Conservation (phyloP, 176 grass and related monocot genomes). For the Poa annua region DNA sequence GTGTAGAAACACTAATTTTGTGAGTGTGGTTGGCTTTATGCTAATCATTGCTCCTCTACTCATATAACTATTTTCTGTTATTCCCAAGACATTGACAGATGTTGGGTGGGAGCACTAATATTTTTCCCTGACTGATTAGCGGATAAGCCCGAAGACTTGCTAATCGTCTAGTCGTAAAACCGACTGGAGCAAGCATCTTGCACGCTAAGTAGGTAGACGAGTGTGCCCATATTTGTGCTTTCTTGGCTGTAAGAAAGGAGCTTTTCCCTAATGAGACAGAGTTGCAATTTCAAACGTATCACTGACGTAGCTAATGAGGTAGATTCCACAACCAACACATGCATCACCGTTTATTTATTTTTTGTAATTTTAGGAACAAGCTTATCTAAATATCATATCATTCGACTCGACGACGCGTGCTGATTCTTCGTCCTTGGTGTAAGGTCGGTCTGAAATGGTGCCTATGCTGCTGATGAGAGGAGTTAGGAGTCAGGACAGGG, state of each 20-base stretch:
- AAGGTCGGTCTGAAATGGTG: background rate
- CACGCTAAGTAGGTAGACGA: constrained; percentile 7
- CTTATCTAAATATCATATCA: background rate
- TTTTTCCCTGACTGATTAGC: constrained; percentile 25
- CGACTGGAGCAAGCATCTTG: constrained; percentile 37
- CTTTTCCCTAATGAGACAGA: background rate
- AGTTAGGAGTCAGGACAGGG: background rate
- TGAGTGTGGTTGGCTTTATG: constrained; percentile 46
- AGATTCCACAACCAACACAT: background rate
- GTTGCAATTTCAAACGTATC: constrained; percentile 34
- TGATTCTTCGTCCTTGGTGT: background rate
- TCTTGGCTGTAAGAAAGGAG: constrained; percentile 15
- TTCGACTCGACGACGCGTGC: background rate
- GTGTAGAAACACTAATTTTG: constrained; percentile 40
- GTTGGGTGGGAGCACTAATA: constrained; percentile 34
- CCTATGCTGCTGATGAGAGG: constrained; percentile 2
- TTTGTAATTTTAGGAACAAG: background rate
- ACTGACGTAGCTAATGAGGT: background rate
- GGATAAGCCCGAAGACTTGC: constrained; percentile 34
- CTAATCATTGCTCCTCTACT: constrained; percentile 36
- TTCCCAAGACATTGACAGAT: constrained; percentile 47
- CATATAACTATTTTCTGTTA: constrained; percentile 32
- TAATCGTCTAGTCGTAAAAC: constrained; percentile 27
- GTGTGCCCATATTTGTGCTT: background rate
- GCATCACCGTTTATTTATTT: background rate